These are phyloP conservation scores for Calcarisporium arbuscula DNA, from an alignment of 2,329 filamentous ascomycete species.

Conservation along the genomic window DNA sequence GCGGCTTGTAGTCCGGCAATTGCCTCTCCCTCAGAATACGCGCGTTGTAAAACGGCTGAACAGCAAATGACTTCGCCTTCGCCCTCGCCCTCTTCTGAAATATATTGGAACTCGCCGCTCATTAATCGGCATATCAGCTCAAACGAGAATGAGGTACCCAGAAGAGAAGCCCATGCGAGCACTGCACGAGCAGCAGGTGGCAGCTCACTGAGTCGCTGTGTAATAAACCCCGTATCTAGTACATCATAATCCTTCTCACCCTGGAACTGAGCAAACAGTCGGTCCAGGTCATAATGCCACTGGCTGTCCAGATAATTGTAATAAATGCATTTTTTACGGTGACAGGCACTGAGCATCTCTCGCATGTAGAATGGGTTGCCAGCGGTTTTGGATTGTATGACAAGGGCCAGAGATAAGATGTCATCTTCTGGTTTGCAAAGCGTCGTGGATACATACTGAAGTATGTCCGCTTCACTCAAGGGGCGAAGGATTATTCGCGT, in stretches of 20 bases:
- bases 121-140: constrained; percentile 71
- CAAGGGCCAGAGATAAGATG: constrained; percentile 69
- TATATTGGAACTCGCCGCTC: constrained; percentile 63
- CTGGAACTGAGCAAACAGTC: constrained; percentile 78
- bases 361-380: constrained; percentile 89
- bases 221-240: constrained; percentile 77
- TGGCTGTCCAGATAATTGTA: constrained; percentile 78
- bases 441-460: constrained; percentile 75
- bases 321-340: constrained; percentile 82
- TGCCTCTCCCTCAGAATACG: constrained; percentile 59
- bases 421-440: constrained; percentile 68
- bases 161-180: constrained; percentile 76
- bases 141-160: constrained; percentile 82
- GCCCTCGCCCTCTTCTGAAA: constrained; percentile 37
- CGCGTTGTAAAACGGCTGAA: constrained; percentile 13
- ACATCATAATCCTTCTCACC: constrained; percentile 72
- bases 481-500: constrained; percentile 69
- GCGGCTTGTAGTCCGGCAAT: constrained; percentile 76
- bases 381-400: constrained; percentile 81
- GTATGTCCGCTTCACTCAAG: constrained; percentile 71
- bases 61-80: constrained; percentile 16
- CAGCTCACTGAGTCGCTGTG: constrained; percentile 69
- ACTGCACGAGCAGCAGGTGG: constrained; percentile 69
- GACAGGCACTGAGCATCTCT: constrained; percentile 82
- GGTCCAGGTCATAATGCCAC: constrained; percentile 83